Percentiles rank a stretch among this genome's conserved stretches.
These are phyloP conservation scores for Phytophthora multivora DNA, from an alignment of 352 stramenopile genomes.

Conservation along the genomic window DNA sequence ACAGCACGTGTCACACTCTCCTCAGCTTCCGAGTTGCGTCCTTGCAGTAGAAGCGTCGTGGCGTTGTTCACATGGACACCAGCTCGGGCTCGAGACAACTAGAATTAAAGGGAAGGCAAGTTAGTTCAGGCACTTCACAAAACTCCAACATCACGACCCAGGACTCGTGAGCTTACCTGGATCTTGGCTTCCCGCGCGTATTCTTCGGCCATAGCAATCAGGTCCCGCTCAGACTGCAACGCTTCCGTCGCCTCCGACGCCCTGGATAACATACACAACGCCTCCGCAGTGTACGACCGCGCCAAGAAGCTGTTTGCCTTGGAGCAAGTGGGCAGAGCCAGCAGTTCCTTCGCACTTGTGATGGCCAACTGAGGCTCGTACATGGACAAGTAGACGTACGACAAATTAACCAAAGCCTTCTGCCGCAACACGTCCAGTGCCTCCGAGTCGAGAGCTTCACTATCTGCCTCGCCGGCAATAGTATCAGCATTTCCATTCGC, in stretches of 20 bases:
- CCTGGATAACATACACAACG: conserved; percentile 87
- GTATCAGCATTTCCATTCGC: conserved; percentile 38
- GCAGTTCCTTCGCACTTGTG: conserved; percentile 78
- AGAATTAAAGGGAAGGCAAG: neutral
- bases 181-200: conserved; percentile 82
- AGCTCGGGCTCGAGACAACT: conserved; percentile 71
- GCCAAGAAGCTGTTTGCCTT: conserved; percentile 82
- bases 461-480: conserved; percentile 20
- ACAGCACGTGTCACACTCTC: conserved; percentile 86
- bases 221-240: conserved; percentile 73
- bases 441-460: conserved; percentile 45
- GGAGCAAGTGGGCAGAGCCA: conserved; percentile 68
- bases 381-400: conserved; percentile 92
- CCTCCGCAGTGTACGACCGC: conserved; percentile 89
- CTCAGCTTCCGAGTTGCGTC: conserved; percentile 73
- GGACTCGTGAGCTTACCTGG: conserved; percentile 39
- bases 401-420: conserved; percentile 87
- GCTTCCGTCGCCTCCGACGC: conserved; percentile 77
- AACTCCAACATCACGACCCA: neutral
- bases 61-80: conserved; percentile 89
- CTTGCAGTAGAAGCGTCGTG: conserved; percentile 77
- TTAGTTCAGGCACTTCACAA: neutral
- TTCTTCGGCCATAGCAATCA: conserved; percentile 78
- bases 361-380: conserved; percentile 91
- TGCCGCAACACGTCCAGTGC: conserved; percentile 77